Base-by-base conservation (phyloP, 2,329 filamentous ascomycete genomes). In the Exophiala aquamarina region DNA sequence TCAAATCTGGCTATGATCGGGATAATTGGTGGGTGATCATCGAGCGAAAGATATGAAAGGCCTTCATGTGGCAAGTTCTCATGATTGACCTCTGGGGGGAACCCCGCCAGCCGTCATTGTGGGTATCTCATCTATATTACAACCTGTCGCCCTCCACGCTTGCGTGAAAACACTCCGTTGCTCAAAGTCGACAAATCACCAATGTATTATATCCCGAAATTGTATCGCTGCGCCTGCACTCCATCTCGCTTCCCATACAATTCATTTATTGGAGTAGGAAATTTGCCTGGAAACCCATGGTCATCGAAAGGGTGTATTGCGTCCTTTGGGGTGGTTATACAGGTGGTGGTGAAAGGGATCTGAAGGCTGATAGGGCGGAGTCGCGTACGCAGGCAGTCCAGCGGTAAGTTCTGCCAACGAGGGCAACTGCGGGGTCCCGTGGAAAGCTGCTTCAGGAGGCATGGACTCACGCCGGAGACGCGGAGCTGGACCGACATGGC, bases 21-120 rank as follows among this genome's bases (percentile, higher is more conserved):
- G 93, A 97, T 65, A 98, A 98, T 70, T 97, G 93, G 93, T 98
- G 92, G 92, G 89, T 45, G 20, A 41, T 59, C 31, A 44, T 56
- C 17, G 40, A 29, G 9, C 38, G 48, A 20, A 20, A 43, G 21
- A 32, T 21, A 15, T 55, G 52, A 55, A 33, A 38, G 11, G 26
- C 43, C 19, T 36, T 9, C 35, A 21, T 21, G 10, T 13, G 9
- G 15, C 7, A 6, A 18, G 20, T 7, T 19, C 18, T 37, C 35
- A n/a, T 37, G 8, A 19, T 11, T 11, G 20, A 17, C 35, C 35
- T 37, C 15, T 39, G 33, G 36, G 35, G 31, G 20, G 18, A 19
- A n/a, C 20, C 23, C 33, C 19, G 41, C 41, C 21, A 26, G 29
- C 28, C 38, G 37, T 37, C 35, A 20, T 11, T 18, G 18, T 26